These are phyloP conservation scores for Petunia secreta DNA, from an alignment of 257 asterid species.

Conservation along the genomic window DNA sequence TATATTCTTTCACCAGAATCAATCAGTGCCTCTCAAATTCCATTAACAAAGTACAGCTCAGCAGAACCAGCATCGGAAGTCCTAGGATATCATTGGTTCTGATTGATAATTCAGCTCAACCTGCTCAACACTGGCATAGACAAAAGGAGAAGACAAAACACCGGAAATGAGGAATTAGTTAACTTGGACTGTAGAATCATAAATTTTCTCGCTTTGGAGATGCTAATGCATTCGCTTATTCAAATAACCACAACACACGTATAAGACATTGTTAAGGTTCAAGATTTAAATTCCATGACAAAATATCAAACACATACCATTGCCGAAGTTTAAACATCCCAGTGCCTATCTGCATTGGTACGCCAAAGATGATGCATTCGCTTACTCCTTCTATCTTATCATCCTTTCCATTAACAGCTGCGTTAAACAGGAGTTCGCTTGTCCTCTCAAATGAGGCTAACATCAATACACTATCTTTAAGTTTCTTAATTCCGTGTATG, in stretches of 20 bases:
- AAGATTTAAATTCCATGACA: conserved; percentile 9
- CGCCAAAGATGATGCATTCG: conserved; percentile 94
- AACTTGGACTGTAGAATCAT: neutral
- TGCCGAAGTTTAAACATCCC: conserved; percentile 91
- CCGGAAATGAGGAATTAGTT: neutral
- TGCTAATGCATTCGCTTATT: conserved; percentile 10
- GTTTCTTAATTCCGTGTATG: conserved; percentile 76
- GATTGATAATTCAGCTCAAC: conserved; percentile 31
- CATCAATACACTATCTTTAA: conserved; percentile 90
- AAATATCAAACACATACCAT: conserved; percentile 42
- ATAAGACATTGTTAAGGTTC: neutral
- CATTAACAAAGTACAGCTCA: neutral
- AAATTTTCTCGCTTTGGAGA: neutral
- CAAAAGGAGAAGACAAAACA: neutral
- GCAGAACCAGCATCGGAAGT: neutral
- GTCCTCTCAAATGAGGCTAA: conserved; percentile 95
- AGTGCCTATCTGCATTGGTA: conserved; percentile 83
- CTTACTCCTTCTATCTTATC: conserved; percentile 92
- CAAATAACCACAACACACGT: conserved; percentile 4
- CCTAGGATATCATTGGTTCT: conserved; percentile 24
- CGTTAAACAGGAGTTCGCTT: conserved; percentile 84
- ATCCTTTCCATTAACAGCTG: conserved; percentile 76
- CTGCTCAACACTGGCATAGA: conserved; percentile 25
- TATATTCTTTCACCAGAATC: conserved; percentile 4
- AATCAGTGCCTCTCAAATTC: neutral